Base-by-base conservation (phyloP, 192 early-diverging fungal species). In the Mortierella alpina region DNA sequence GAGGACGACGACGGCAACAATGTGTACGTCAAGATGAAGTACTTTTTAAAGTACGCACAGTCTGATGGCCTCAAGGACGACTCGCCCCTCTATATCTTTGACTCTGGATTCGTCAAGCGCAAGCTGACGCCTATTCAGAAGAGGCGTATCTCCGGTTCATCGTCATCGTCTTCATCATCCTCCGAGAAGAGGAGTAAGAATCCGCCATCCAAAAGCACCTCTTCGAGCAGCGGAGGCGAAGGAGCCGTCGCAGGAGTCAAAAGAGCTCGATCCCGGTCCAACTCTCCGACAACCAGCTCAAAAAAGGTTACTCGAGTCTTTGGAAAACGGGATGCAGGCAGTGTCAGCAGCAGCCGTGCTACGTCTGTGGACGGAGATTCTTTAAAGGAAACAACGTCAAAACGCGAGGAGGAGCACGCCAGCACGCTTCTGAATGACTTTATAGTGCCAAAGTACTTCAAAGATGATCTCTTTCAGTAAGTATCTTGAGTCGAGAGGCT, bases 21-120 rank as follows among this genome's bases (percentile, higher is more conserved):
- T 51, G 92, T 92, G 17, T 89, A 90, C 59, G 70, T 94, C 70
- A 80, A 82, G 53, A 81, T 92, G 65, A 89, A 90, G 68, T 82
- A 91, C 70, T 92, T 91, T 67, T 66, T 90, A 14, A 79, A 87
- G 46, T 92, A 90, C 63, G 85, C 84, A 5, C 66, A 81, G 41
- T 68, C 76, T 15, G 87, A 83, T 42, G 87, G 77, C 3, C 68
- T 68, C 42, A 71, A 83, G 45, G 93, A 94, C 65, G 93, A 94
- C 66, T 89, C 87, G 6, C 93, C 93, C 12, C 84, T 95, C 15
- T 95, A 95, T 67, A 94, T 94, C 51, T 95, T 95, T 77, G 94
- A 95, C 55, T 85, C 88, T 52, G 86, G 85, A 17, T 94, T 92
- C 67, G 89, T 85, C 15, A 89, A 82, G 23, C 71, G 75, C 31